Conservation (phyloP, 306 rosid species). For the Lagenaria siceraria region DNA sequence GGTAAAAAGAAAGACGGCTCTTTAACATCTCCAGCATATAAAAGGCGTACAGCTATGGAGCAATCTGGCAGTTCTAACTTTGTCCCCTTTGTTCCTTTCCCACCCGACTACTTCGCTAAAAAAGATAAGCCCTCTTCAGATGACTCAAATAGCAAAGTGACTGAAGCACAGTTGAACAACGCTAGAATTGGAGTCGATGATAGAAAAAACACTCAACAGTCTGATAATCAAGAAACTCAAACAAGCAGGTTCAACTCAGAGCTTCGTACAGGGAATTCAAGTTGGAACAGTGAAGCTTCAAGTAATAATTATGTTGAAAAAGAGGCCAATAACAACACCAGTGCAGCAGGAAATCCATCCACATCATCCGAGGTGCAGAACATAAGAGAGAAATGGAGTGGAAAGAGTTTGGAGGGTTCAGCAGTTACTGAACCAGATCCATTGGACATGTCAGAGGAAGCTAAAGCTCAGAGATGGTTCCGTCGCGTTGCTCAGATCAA, state of each 20-base stretch:
- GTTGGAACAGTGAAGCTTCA: constrained; percentile 12
- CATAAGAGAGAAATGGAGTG: constrained; percentile 41
- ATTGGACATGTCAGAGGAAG: constrained; percentile 96
- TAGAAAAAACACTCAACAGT: constrained; percentile 6
- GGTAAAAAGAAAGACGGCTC: constrained; percentile 87
- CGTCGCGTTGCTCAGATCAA: constrained; percentile 88
- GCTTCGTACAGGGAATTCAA: constrained; percentile 16
- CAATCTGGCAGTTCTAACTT: constrained; percentile 49
- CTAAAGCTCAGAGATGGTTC: constrained; percentile 97
- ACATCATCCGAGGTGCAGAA: constrained; percentile 25
- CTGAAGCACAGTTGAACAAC: constrained; percentile 19
- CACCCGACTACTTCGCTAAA: constrained; percentile 76
- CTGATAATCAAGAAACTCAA: constrained; percentile 12
- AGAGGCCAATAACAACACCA: constrained; percentile 12
- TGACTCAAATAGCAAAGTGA: constrained; percentile 17
- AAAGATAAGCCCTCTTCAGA: constrained; percentile 35
- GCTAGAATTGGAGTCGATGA: constrained; percentile 8
- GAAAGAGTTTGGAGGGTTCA: constrained; percentile 92
- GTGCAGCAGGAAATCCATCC: constrained; percentile 19
- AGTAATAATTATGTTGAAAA: constrained; percentile 4
- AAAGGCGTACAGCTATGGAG: constrained; percentile 61
- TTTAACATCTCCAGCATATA: constrained; percentile 71
- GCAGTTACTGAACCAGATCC: constrained; percentile 92
- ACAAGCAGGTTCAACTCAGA: constrained; percentile 14
- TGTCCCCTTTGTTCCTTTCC: constrained; percentile 92